A percentile compares a stretch with the other conserved stretches of the same genome.
phyloP scores from a whole-genome alignment of 1,284 basidiomycete species.

The Stygiomarasmius scandens region DNA sequence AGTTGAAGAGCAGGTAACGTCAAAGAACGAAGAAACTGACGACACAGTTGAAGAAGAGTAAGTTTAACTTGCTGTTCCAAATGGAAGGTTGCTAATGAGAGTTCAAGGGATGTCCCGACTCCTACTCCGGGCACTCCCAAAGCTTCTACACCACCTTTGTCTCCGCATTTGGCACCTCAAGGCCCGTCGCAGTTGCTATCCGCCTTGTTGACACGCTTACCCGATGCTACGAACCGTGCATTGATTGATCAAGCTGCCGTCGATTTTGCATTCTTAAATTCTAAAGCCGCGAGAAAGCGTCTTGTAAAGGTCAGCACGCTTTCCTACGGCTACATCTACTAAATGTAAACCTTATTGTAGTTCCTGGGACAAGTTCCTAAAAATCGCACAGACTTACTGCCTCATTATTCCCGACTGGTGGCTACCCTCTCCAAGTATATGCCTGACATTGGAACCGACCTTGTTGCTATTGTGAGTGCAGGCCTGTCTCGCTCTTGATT shows the following conservation, averaged over 20 bases:
- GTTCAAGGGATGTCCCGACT: conserved; percentile 48
- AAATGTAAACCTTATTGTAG: conserved; percentile 41
- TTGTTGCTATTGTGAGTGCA: conserved; percentile 74
- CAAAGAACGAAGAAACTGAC: conserved; percentile 33
- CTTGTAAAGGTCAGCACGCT: conserved; percentile 72
- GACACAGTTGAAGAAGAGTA: conserved; percentile 54
- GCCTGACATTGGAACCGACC: conserved; percentile 87
- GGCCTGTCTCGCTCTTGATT: conserved; percentile 2
- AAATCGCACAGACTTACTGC: conserved; percentile 87
- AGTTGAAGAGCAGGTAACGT: conserved; percentile 23
- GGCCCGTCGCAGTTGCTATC: conserved; percentile 93
- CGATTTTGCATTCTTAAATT: conserved; percentile 96
- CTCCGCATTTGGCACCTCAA: conserved; percentile 73
- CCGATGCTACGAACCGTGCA: conserved; percentile 91
- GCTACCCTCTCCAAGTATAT: conserved; percentile 91
- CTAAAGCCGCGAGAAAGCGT: conserved; percentile 91
- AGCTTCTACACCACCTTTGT: conserved; percentile 58
- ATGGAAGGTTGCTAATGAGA: not conserved
- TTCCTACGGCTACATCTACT: not conserved
- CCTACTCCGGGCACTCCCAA: conserved; percentile 72
- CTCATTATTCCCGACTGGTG: conserved; percentile 90
- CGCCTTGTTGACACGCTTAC: conserved; percentile 88
- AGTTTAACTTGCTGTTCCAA: conserved; percentile 18
- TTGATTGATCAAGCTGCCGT: conserved; percentile 93
- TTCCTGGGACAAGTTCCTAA: conserved; percentile 87